A percentile compares a stretch with the other conserved stretches of the same genome.
These are phyloP conservation scores for Ophiosphaerella herpotricha DNA, from an alignment of 2,329 filamentous ascomycete species.

Conservation along the genomic window DNA sequence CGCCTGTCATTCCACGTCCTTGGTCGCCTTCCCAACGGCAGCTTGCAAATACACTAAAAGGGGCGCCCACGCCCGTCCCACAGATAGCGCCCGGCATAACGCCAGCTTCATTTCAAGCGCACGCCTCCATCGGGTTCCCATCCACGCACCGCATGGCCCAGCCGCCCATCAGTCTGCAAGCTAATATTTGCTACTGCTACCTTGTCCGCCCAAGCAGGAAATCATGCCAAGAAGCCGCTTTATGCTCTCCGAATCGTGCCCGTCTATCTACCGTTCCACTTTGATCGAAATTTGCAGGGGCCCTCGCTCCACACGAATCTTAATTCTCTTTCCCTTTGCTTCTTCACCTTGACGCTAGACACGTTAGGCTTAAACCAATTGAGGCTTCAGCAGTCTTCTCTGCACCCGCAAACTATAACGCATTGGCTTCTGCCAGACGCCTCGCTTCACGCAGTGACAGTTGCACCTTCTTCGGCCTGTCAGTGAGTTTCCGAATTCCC, in stretches of 20 bases:
- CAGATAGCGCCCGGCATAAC: conserved; percentile 17
- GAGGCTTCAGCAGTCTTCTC: no score
- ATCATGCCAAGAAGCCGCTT: conserved; percentile 23
- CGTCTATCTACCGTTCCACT: conserved; percentile 1
- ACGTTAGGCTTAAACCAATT: no score
- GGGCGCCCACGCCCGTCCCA: conserved; percentile 10
- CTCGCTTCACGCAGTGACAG: not conserved
- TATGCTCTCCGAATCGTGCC: conserved; percentile 1
- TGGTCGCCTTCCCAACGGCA: conserved; percentile 25
- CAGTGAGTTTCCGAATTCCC: not conserved
- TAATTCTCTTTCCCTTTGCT: not conserved
- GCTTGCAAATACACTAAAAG: conserved; percentile 22
- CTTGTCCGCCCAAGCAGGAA: conserved; percentile 7
- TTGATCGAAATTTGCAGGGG: conserved; percentile 5
- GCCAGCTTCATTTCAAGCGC: conserved; percentile 16
- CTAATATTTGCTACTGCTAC: conserved; percentile 16
- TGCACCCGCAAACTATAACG: no score
- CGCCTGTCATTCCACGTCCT: conserved; percentile 24
- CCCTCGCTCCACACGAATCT: conserved; percentile 1
- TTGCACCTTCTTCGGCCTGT: not conserved
- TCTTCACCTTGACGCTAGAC: not conserved
- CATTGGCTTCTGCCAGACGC: no score
- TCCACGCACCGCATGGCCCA: conserved; percentile 23
- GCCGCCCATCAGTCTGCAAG: conserved; percentile 19
- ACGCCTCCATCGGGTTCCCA: conserved; percentile 10